Evolutionary conservation across 1,284 basidiomycete species (phyloP).

Genomic region (Ustilago cynodontis): DNA sequence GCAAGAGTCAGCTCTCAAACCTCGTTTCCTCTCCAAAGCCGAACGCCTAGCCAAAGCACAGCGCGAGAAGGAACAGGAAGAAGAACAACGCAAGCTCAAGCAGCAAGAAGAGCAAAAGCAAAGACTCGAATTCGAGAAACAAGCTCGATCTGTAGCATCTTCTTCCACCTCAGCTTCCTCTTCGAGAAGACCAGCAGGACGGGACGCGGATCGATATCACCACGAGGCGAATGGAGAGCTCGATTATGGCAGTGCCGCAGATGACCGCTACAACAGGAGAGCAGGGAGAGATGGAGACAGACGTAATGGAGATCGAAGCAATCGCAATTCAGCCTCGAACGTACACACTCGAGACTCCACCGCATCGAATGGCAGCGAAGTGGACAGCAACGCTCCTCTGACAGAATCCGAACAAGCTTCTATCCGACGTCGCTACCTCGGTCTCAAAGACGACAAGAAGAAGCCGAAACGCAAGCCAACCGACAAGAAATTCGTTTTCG

Average conservation of each 20-base stretch:
- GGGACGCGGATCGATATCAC: conserved; percentile 6
- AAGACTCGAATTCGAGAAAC: conserved; percentile 79
- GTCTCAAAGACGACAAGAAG: conserved; percentile 76
- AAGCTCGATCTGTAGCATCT: conserved; percentile 63
- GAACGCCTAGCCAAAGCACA: conserved; percentile 55
- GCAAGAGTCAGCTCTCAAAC: conserved; percentile 51
- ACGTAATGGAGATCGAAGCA: background rate
- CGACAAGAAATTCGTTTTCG: conserved; percentile 92
- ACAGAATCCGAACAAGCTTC: conserved; percentile 56
- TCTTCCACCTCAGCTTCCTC: conserved; percentile 12
- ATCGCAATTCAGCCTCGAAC: background rate
- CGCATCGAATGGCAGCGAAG: background rate
- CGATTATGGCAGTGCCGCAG: conserved; percentile 34
- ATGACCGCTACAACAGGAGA: conserved; percentile 17
- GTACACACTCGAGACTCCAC: background rate
- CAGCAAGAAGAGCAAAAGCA: conserved; percentile 76
- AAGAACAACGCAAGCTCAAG: conserved; percentile 66
- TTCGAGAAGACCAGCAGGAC: background rate
- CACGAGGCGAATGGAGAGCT: conserved; percentile 14
- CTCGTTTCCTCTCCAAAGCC: conserved; percentile 62
- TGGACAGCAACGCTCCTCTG: conserved; percentile 19
- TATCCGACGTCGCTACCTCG: conserved; percentile 62
- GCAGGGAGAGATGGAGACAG: background rate
- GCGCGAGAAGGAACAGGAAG: conserved; percentile 36
- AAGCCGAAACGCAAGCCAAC: conserved; percentile 92